Conservation (phyloP, 2,329 filamentous ascomycete genomes). For the Alternaria angustiovoidea region DNA sequence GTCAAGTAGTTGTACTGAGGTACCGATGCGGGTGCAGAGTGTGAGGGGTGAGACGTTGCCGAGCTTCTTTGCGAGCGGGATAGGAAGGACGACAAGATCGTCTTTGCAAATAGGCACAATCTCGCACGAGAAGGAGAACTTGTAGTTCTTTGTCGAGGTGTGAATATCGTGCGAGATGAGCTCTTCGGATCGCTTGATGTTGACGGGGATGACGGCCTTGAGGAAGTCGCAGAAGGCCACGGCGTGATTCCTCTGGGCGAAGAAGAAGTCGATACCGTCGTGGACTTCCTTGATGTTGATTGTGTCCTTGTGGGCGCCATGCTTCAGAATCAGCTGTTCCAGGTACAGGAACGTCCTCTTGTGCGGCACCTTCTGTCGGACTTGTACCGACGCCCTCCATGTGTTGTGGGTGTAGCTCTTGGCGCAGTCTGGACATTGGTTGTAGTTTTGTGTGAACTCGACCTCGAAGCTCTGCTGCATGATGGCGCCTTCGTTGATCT, state of each 20-base stretch:
- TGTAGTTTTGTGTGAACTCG: conserved; percentile 86
- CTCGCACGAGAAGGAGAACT: conserved; percentile 90
- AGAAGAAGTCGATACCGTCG: conserved; percentile 97
- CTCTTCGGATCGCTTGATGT: conserved; percentile 85
- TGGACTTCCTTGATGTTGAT: conserved; percentile 98
- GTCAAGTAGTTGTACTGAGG: conserved; percentile 87
- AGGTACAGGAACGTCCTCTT: conserved; percentile 86
- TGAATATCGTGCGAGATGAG: conserved; percentile 94
- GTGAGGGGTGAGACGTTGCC: conserved; percentile 90
- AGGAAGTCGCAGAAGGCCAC: conserved; percentile 93
- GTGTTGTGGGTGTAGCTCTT: conserved; percentile 98
- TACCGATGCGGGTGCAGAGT: conserved; percentile 88
- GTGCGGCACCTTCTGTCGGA: conserved; percentile 95
- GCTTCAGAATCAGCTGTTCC: conserved; percentile 95
- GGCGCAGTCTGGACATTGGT: conserved; percentile 86
- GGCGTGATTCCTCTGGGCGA: conserved; percentile 85
- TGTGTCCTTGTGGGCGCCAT: conserved; percentile 80
- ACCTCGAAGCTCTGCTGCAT: conserved; percentile 96
- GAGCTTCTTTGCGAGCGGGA: conserved; percentile 83
- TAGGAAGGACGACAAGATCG: conserved; percentile 90
- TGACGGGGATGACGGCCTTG: conserved; percentile 79
- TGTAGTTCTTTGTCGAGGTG: conserved; percentile 89
- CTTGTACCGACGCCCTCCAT: conserved; percentile 92
- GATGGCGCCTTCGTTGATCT: conserved; percentile 71
- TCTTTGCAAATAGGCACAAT: conserved; percentile 97